These are phyloP conservation scores for Dactylonectria estremocensis DNA, from an alignment of 2,329 filamentous ascomycete species.

Conservation along the genomic window DNA sequence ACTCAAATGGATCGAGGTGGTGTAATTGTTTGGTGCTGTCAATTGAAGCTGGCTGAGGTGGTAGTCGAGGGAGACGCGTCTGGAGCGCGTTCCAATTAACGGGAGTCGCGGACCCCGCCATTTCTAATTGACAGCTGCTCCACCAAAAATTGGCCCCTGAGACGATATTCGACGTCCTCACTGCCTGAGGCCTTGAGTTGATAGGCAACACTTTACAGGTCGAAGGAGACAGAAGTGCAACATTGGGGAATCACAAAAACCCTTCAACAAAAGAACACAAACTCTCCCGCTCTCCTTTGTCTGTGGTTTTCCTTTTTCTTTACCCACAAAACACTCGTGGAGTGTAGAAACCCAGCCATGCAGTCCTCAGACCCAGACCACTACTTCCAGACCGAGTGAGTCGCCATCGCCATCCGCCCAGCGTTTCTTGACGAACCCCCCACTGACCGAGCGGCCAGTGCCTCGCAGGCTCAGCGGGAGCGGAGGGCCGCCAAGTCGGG, in stretches of 20 bases:
- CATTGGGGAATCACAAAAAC: slow-evolving; percentile 11
- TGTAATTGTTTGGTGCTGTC: slow-evolving; percentile 7
- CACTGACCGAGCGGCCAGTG: slow-evolving; percentile 54
- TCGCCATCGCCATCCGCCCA: slow-evolving; percentile 36
- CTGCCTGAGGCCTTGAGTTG: slow-evolving; percentile 7
- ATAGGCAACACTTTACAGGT: slow-evolving; percentile 13
- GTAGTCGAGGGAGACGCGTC: slow-evolving; percentile 55
- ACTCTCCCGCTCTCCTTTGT: not conserved
- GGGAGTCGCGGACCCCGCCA: slow-evolving; percentile 49
- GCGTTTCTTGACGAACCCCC: slow-evolving; percentile 9
- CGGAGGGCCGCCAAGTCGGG: slow-evolving; percentile 78
- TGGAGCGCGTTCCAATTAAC: slow-evolving; percentile 59
- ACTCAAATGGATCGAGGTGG: slow-evolving; percentile 4
- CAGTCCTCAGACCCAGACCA: slow-evolving; percentile 81
- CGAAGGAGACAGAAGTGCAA: not conserved
- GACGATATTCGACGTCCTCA: slow-evolving; percentile 18
- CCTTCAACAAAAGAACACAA: not conserved
- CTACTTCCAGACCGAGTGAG: slow-evolving; percentile 95
- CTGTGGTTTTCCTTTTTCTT: not conserved
- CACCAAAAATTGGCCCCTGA: slow-evolving; percentile 38
- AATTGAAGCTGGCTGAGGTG: slow-evolving; percentile 21
- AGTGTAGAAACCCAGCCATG: slow-evolving; percentile 60
- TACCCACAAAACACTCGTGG: not conserved
- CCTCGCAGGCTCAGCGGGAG: slow-evolving; percentile 62
- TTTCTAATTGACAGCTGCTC: slow-evolving; percentile 30